phyloP scores from a whole-genome alignment of 2,329 filamentous ascomycete genomes.

The Sporothrix schenckii region DNA sequence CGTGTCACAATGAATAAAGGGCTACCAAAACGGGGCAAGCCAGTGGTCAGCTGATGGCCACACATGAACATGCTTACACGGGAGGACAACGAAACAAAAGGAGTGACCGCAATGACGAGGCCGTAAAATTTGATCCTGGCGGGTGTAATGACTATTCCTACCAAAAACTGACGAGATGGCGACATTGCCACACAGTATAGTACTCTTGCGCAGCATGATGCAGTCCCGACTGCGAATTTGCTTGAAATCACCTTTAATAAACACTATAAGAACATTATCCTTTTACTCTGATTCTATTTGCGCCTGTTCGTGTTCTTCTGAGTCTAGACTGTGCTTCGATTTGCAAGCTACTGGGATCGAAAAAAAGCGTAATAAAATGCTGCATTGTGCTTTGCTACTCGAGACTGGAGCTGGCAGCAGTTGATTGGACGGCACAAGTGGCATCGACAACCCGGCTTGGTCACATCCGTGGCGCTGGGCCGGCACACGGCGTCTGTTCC shows the following conservation, averaged over 20 bases:
- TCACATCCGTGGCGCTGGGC: conserved; percentile 20
- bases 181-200: neutral
- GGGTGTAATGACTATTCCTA: neutral
- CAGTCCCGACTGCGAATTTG: neutral
- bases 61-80: neutral
- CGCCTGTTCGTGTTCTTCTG: neutral
- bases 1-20: neutral
- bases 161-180: neutral
- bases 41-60: neutral
- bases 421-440: neutral
- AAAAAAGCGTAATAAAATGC: neutral
- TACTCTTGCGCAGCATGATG: neutral
- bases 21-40: too few species aligned
- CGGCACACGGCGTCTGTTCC: neutral
- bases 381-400: neutral
- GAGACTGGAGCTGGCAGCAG: neutral
- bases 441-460: neutral
- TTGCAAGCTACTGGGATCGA: neutral
- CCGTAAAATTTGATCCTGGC: neutral
- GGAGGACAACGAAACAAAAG: neutral
- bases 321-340: neutral
- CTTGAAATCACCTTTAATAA: neutral
- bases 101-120: neutral
- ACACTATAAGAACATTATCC: neutral
- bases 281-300: neutral